Evolutionary conservation across 1,284 basidiomycete species (phyloP), one percentile per base, ranked within the genome.

Genomic region (Rhodotorula sp.): DNA sequence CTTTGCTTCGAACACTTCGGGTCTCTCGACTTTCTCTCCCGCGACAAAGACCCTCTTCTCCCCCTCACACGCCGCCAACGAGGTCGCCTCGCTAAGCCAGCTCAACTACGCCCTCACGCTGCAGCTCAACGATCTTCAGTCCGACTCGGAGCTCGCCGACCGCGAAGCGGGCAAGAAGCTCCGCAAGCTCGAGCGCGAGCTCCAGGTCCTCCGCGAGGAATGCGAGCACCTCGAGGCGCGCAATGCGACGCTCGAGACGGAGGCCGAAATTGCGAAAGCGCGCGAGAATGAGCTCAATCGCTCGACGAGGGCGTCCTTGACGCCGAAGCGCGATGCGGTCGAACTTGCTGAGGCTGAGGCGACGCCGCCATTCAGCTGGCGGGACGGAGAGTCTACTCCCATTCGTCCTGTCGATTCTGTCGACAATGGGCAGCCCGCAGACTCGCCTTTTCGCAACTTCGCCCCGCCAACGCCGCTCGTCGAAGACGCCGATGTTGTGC

Each of bases 101-200:
- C 90, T 92, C 81, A 93, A 93, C 78, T 87, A 89, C 0, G 89
- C 92, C 70, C 87, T 93, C 23, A 82, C 90, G 10, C 81, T 85
- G 34, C 90, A 91, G 74, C 84, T 93, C 10, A 88, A 91, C 78
- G 86, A 86, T 70, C 84, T 93, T 34, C 89, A 93, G 78, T 80
- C 85, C 1, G 91, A 92, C 74, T 87, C 90, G 9, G 81, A 82
- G 14, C 84, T 85, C 56, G 84, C 88, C 7, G 90, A 93, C 74
- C 85, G 87, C 53, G 84, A 85, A 3, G 90, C 90, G 10, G 86
- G 88, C 66, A 86, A 87, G 53, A 87, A 87, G 74, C 83, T 93
- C 19, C 87, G 87, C 59, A 86, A 85, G 78, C 81, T 93, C 64
- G 91, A 93, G 81, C 87, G 87, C 79, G 92, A 93, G 83, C 88